Evolutionary conservation across 169 alveolate genomes (phyloP), one percentile per base, ranked within the genome.

Genomic region (Eimeria acervulina): DNA sequence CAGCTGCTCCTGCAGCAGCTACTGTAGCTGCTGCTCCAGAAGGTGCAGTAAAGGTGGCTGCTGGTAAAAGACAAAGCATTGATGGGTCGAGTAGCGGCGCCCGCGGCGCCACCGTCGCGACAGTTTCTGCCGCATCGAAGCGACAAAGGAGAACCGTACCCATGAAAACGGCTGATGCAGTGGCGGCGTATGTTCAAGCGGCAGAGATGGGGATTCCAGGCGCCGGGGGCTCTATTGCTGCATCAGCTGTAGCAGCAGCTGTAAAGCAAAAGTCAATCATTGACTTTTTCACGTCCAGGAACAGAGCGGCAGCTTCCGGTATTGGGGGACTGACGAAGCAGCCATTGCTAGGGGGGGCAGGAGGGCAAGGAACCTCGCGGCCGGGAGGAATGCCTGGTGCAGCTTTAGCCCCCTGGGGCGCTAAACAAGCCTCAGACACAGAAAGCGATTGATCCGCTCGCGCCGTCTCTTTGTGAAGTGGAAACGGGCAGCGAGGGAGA

Each of bases 261-360:
- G 66, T 66, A 5, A 80, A 93, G 38, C 96, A 93, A 81, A 80
- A 93, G 89, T 83, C 96, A 47, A 93, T 93, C 21, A 80, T 93
- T 19, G 96, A 93, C 26, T 93, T 93, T 31, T 93, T 93, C 89
- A 63, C 61, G 36, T 72, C 96, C 23, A 80, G 94, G 81, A 93
- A 80, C 81, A 83, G 76, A 66, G 89, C 80, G 61, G 94, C 93
- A 17, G 93, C 93, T 42, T 36, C 93, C 7, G 93, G 83, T 28
- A 44, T 28, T 28, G 52, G 81, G 2, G 93, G 93, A 47, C 19
- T 61, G 44, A 33, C 68, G 76, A 55, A 87, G 63, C 93, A 55
- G 81, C 81, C 81, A 31, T 26, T 59, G 42, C 44, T 61, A 12
- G 93, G 83, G 17, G 78, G 78, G 51, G 21, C 93, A 7, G 80